These are phyloP conservation scores for Cephalotrichum gorgonifer DNA, from an alignment of 2,329 filamentous ascomycete species.

Conservation along the genomic window DNA sequence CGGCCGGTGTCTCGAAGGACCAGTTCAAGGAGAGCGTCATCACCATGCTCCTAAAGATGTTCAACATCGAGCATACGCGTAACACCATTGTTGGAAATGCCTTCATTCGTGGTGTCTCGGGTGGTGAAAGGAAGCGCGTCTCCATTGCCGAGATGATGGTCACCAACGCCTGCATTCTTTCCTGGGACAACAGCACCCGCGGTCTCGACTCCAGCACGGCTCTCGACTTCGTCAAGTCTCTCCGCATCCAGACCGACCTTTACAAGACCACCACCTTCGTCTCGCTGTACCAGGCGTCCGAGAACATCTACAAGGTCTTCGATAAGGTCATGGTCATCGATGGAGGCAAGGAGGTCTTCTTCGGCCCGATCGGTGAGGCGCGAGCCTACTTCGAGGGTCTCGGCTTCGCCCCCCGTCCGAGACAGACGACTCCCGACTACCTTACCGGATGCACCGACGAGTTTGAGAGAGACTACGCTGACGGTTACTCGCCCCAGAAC, in stretches of 20 bases:
- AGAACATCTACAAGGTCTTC: slow-evolving; percentile 69
- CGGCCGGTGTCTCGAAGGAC: slow-evolving; percentile 58
- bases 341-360: slow-evolving; percentile 64
- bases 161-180: slow-evolving; percentile 59
- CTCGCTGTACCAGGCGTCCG: slow-evolving; percentile 75
- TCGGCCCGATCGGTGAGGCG: slow-evolving; percentile 58
- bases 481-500: slow-evolving; percentile 54
- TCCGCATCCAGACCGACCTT: slow-evolving; percentile 73
- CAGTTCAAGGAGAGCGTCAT: slow-evolving; percentile 72
- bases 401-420: slow-evolving; percentile 62
- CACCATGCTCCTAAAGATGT: slow-evolving; percentile 72
- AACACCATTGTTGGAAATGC: slow-evolving; percentile 78
- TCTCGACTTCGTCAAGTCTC: slow-evolving; percentile 55
- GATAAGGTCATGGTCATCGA: slow-evolving; percentile 82
- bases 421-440: slow-evolving; percentile 75
- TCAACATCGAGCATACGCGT: slow-evolving; percentile 83
- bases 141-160: slow-evolving; percentile 78
- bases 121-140: slow-evolving; percentile 70
- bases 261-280: slow-evolving; percentile 80
- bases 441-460: slow-evolving; percentile 73
- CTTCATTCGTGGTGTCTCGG: slow-evolving; percentile 71
- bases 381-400: slow-evolving; percentile 66
- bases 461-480: slow-evolving; percentile 69
- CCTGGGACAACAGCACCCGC: slow-evolving; percentile 67
- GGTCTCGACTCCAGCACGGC: slow-evolving; percentile 60